Percentiles rank a stretch among this genome's conserved stretches.
These are phyloP conservation scores for Lenwebbia sp. DNA, from an alignment of 345 rosid genomes.

Conservation along the genomic window DNA sequence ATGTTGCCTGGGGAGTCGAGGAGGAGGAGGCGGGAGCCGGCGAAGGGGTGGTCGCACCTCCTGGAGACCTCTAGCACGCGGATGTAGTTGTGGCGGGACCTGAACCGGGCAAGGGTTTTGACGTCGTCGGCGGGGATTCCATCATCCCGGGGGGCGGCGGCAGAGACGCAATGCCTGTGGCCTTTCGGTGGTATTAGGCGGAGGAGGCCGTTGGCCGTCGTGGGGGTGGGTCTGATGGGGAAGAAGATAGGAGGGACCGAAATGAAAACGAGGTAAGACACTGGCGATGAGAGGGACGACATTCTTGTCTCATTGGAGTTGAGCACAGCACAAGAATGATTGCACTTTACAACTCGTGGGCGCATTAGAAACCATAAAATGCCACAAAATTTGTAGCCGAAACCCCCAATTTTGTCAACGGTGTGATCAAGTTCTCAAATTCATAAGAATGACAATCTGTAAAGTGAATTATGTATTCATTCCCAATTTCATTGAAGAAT, in stretches of 20 bases:
- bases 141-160: slow-evolving; percentile 26
- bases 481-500: background rate
- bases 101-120: slow-evolving; percentile 55
- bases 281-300: background rate
- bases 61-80: slow-evolving; percentile 71
- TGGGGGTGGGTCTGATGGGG: background rate
- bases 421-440: background rate
- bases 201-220: background rate
- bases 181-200: slow-evolving; percentile 7
- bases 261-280: background rate
- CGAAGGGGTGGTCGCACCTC: slow-evolving; percentile 59
- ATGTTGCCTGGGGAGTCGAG: slow-evolving; percentile 83
- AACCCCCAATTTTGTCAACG: background rate
- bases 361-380: background rate
- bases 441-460: background rate
- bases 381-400: background rate
- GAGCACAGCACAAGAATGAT: background rate
- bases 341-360: background rate
- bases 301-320: background rate
- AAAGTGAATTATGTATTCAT: background rate
- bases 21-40: slow-evolving; percentile 66
- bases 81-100: slow-evolving; percentile 71
- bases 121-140: slow-evolving; percentile 67
- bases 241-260: background rate
- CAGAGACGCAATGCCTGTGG: background rate